Evolutionary conservation across 164 flowering plant species (phyloP), one percentile per base, ranked within the genome.

Genomic region (Akebia trifoliata): DNA sequence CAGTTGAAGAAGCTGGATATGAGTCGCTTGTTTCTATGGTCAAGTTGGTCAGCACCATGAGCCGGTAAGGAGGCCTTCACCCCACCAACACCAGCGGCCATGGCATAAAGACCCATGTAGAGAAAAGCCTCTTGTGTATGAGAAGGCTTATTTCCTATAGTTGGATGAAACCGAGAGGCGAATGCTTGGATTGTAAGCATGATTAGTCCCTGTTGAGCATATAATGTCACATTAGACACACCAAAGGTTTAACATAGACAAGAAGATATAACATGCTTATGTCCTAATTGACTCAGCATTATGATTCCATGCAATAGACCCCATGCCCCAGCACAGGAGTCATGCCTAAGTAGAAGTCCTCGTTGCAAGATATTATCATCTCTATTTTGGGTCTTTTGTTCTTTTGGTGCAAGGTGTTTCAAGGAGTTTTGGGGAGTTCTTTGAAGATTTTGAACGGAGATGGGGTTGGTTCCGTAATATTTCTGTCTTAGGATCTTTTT

Each of bases 1-100:
- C 68, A 66, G n/a, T 62, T 66, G 73, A 73, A 73, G 60, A 43
- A 69, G 14, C 59, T 54, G 0, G 71, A 65, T 18, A 72, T 59
- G 9, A 44, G 54, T 38, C 66, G n/a, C 53, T 66, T 63, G 51
- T 70, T 57, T 17, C 29, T 29, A 4, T 49, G 54, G 12, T 56
- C 61, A 47, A 73, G 61, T 40, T 73, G 77, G 48, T 69, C 74
- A 21, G 69, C 74, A 1, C 77, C 74, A 24, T 69, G 74, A 12
- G 77, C 53, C 8, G 67, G 72, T 37, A 69, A 50, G 3, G 74
- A 20, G 0, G 72, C 69, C 56, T 70, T 70, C 11, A 67, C 35
- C 17, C 74, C 74, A 6, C 74, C 74, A 36, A 67, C 66, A 8
- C 72, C 72, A 2, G 17, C 14, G 4, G 77, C 71, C 36, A 69